Conservation (phyloP, 2,329 filamentous ascomycete genomes). For the Aureobasidium namibiae region DNA sequence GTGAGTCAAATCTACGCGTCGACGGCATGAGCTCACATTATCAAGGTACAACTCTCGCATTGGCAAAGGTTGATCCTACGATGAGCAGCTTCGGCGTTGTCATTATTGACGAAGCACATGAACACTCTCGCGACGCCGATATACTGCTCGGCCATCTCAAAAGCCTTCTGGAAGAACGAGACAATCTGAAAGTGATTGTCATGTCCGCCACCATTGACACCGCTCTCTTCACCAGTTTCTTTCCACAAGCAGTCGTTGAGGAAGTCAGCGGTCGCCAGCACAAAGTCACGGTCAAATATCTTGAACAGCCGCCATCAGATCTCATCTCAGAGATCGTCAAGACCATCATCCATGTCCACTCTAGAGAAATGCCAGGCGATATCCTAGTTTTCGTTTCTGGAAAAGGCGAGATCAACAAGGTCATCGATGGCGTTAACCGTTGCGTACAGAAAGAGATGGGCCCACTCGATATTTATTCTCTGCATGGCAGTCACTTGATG, state of each 20-base stretch:
- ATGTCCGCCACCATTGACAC: not conserved
- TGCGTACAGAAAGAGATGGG: not conserved
- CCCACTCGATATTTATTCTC: not conserved
- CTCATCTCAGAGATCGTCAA: not conserved
- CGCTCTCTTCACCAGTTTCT: not conserved
- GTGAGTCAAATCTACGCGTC: not conserved
- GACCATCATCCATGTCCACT: not conserved
- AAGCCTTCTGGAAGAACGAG: not conserved
- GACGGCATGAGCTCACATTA: too few relatives aligned
- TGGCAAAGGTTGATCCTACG: not conserved
- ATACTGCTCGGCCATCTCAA: not conserved
- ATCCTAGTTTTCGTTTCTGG: not conserved
- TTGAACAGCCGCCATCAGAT: not conserved
- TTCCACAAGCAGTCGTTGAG: not conserved
- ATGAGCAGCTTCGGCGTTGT: not conserved
- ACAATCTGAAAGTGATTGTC: not conserved
- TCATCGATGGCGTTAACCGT: not conserved
- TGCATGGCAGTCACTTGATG: not conserved
- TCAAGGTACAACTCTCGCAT: not conserved
- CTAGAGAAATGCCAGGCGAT: not conserved
- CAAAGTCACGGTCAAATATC: not conserved
- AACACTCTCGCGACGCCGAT: not conserved
- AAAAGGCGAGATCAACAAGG: not conserved
- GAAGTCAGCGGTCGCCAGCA: not conserved
- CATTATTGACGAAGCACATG: constrained; percentile 1